Evolutionary conservation across 176 grass and related monocot species (phyloP).

Genomic region (Olyra latifolia): DNA sequence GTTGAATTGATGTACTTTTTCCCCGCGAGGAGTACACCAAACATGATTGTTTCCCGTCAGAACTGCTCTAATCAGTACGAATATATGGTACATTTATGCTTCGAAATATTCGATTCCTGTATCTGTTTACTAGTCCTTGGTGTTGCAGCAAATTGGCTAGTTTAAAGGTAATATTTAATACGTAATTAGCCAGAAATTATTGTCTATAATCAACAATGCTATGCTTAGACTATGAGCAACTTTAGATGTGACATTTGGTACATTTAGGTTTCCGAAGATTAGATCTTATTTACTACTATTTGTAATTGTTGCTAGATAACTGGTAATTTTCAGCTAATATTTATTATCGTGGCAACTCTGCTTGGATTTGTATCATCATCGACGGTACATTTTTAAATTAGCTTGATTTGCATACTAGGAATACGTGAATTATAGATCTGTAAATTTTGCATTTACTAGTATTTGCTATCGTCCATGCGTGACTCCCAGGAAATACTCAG

Average conservation of each 20-base stretch:
- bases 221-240: constrained; percentile 4
- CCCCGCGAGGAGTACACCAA: constrained; percentile 22
- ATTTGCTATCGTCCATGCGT: not conserved
- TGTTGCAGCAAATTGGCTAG: not conserved
- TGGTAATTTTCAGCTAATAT: not conserved
- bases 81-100: not conserved
- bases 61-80: not conserved
- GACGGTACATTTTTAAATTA: not conserved
- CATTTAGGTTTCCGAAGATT: constrained; percentile 4
- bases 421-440: not conserved
- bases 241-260: constrained; percentile 16
- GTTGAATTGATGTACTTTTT: constrained; percentile 18
- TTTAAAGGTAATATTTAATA: not conserved
- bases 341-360: not conserved
- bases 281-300: not conserved
- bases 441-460: not conserved
- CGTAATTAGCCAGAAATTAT: not conserved
- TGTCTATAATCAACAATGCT: not conserved
- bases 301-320: not conserved
- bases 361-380: not conserved
- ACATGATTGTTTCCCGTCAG: not conserved
- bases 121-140: not conserved
- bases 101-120: not conserved
- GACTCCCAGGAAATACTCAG: not conserved
- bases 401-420: not conserved